These are phyloP conservation scores for Colletotrichum acutatum DNA, from an alignment of 2,329 filamentous ascomycete genomes.

Conservation along the genomic window DNA sequence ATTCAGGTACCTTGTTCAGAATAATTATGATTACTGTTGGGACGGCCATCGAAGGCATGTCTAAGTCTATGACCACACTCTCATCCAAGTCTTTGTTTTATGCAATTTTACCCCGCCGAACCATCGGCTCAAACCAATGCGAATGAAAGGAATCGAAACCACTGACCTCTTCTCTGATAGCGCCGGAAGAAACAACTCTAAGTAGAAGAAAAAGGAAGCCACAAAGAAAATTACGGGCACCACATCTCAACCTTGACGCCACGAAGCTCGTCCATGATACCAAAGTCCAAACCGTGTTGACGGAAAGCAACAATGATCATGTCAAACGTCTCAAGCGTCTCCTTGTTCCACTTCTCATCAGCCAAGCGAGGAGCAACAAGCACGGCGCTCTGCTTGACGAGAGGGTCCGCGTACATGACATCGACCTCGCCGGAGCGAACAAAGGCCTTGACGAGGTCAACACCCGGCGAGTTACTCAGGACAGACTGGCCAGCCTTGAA, in stretches of 20 bases:
- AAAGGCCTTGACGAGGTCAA: constrained; percentile 41
- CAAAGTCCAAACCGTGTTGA: constrained; percentile 44
- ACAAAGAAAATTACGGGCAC: constrained; percentile 8
- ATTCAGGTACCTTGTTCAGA: too few species aligned
- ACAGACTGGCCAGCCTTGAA: constrained; percentile 50
- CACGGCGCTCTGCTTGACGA: constrained; percentile 43
- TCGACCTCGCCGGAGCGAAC: constrained; percentile 39
- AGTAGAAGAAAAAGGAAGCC: neutral
- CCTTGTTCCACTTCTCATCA: constrained; percentile 42
- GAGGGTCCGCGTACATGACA: constrained; percentile 45
- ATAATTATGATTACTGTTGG: too few species aligned
- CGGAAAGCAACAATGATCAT: constrained; percentile 45
- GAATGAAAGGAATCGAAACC: too few species aligned
- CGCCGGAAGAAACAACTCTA: neutral
- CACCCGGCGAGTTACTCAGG: constrained; percentile 46
- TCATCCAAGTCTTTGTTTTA: too few species aligned
- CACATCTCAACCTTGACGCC: constrained; percentile 41
- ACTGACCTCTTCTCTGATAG: too few species aligned
- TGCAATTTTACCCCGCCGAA: too few species aligned
- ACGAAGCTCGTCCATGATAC: constrained; percentile 36
- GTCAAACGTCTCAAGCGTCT: constrained; percentile 41
- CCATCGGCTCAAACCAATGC: too few species aligned
- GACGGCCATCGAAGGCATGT: too few species aligned
- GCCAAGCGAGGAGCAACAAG: constrained; percentile 41
- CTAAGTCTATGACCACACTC: too few species aligned